Base-by-base conservation (phyloP, 495 filamentous ascomycete genomes). In the Ramalina peruviana region DNA sequence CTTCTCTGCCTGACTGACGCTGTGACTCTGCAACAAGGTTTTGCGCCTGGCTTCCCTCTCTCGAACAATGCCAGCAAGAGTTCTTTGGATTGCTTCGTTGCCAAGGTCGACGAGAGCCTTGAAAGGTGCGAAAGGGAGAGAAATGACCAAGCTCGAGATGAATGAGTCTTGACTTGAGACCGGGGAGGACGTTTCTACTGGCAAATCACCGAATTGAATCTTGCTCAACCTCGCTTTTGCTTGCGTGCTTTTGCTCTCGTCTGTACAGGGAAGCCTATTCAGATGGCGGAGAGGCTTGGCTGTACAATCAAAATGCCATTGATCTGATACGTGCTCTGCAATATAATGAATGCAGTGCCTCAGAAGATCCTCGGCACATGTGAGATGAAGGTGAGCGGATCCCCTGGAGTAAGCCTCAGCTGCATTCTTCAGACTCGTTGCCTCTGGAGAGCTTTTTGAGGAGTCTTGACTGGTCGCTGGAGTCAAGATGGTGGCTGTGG, bases 141-240 rank as follows among this genome's bases (percentile, higher is more conserved):
- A 81, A 36, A 85, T 62, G 9, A 86, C 55, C 43, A 83, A 67
- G 40, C 72, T 78, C 0, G 82, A 85, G 4, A 86, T 61, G 3
- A 70, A 57, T 1, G 57, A 65, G 51, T 58, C 58, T 27, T 56
- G 60, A 55, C 57, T 60, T n/a, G 56, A 55, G 16, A 53, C 54
- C 27, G 51, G 55, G n/a, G 48, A 59, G 43, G 62, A 55, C 39
- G 70, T 67, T 10, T 73, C 63, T 0, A 68, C 58, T 11, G 75
- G 67, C 7, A 75, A 61, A 51, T 86, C 80, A 10, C 82, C 82
- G 54, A 86, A 86, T 52, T 74, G 73, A 57, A 86, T 83, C 43
- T 64, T 63, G 46, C 75, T 76, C 6, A 83, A 60, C 0, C 74
- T 70, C 2, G 73, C 69, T 48, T 78, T 71, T 40, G 65, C 60